Evolutionary conservation across 768 basidiomycete species (phyloP).

Genomic region (Gloeophyllum trabeum): DNA sequence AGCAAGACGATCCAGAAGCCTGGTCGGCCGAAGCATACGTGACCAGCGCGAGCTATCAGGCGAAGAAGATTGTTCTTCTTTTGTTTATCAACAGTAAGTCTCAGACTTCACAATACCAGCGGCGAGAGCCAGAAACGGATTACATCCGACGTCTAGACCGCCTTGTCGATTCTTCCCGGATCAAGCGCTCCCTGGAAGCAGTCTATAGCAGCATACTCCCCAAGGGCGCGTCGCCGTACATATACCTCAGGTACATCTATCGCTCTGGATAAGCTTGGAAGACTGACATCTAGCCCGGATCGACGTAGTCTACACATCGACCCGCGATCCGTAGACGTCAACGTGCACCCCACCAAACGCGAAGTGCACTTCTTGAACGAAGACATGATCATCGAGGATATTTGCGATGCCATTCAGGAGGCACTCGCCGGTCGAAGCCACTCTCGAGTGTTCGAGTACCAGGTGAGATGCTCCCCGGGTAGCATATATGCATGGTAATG

Average conservation of each 20-base stretch:
- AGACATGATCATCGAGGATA: conserved; percentile 68
- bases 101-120: not conserved
- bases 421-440: conserved; percentile 51
- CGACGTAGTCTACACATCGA: conserved; percentile 62
- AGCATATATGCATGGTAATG: not conserved
- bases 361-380: conserved; percentile 94
- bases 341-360: conserved; percentile 95
- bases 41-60: conserved; percentile 83
- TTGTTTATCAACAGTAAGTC: conserved; percentile 89
- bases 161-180: conserved; percentile 77
- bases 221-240: conserved; percentile 82
- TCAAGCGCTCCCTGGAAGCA: conserved; percentile 80
- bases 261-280: not conserved
- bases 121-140: not conserved
- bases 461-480: conserved; percentile 28
- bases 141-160: conserved; percentile 61
- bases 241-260: conserved; percentile 77
- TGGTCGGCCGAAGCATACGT: conserved; percentile 73
- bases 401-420: conserved; percentile 64
- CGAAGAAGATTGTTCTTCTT: conserved; percentile 74
- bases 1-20: conserved; percentile 25
- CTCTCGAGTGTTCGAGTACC: conserved; percentile 64
- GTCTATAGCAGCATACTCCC: conserved; percentile 80
- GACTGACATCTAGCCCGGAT: not conserved
- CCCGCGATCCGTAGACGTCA: conserved; percentile 86